Base-by-base conservation (phyloP, 2,329 filamentous ascomycete genomes). In the Fusarium sp. region DNA sequence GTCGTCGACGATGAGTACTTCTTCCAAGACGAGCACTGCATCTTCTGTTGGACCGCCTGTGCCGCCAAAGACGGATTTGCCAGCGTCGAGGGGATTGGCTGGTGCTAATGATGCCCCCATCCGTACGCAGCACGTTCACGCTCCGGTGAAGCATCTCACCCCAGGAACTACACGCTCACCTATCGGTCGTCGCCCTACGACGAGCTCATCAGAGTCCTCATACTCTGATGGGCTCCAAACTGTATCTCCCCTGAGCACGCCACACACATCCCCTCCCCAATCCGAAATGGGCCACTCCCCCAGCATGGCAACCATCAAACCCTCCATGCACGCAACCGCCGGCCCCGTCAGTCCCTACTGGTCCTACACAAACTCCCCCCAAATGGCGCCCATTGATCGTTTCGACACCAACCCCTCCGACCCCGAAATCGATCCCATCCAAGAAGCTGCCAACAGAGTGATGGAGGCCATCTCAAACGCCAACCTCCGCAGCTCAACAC, bases 181-280 rank as follows among this genome's bases (percentile, higher is more conserved):
- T 20, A 58, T n/a, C 7, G 41, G 51, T 5, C 66, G 73, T 50
- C 66, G 72, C 53, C 71, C 75, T n/a, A 68, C 66, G 6, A 77
- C 75, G 8, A 81, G 81, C 63, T 82, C 81, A 5, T 82, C 82
- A 3, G 82, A 84, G 2, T 82, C 82, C 13, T 83, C 83, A 8
- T 81, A 80, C 57, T 83, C 81, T 2, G 84, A 85, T 8, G 82
- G 81, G 9, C 78, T 82, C 18, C 82, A 80, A 24, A 82, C 83
- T 11, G 63, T 79, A 0, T 82, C 82, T 3, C 74, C 74, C 13
- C 77, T 80, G 24, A 83, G 82, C 61, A 85, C 84, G 9, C 84
- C 84, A 1, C 79, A 83, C 60, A 83, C 81, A 0, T 84, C 84
- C 2, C 80, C 83, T 18, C 82, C 84, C 1, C 81, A 84, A 54